A percentile compares a stretch with the other conserved stretches of the same genome.
Evolutionary conservation across 768 basidiomycete genomes (phyloP).

Genomic region (Russula abietina): DNA sequence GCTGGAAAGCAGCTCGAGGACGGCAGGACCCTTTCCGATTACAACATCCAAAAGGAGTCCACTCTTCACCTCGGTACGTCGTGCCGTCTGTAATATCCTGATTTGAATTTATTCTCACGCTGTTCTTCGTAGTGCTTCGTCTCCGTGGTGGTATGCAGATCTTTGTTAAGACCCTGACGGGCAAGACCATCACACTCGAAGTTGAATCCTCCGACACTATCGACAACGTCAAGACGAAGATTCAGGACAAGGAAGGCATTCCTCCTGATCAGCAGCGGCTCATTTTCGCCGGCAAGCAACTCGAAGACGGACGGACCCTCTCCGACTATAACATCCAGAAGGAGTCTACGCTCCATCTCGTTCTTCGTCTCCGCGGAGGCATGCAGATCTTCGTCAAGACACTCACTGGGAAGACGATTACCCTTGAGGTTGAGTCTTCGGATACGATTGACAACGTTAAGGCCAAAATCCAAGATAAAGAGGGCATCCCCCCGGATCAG

Average conservation of each 20-base stretch:
- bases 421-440: conserved; percentile 22
- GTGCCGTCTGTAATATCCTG: not conserved
- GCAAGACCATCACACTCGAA: conserved; percentile 54
- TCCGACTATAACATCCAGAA: conserved; percentile 33
- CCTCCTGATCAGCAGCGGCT: conserved; percentile 32
- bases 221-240: conserved; percentile 32
- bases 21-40: conserved; percentile 40
- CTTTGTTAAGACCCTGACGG: conserved; percentile 46
- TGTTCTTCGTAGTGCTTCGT: conserved; percentile 36
- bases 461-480: conserved; percentile 25
- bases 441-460: conserved; percentile 25
- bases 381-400: conserved; percentile 26
- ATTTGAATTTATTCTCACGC: not conserved
- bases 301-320: conserved; percentile 32
- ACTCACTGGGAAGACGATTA: conserved; percentile 23
- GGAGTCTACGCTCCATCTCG: conserved; percentile 30
- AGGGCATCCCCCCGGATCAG: conserved; percentile 24
- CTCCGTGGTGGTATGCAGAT: conserved; percentile 38
- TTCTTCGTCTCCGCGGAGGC: conserved; percentile 24
- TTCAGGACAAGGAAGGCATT: conserved; percentile 33
- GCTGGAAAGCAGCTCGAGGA: conserved; percentile 52
- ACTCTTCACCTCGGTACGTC: conserved; percentile 31
- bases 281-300: conserved; percentile 32
- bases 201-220: conserved; percentile 38
- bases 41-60: conserved; percentile 33